A percentile compares a stretch with the other conserved stretches of the same genome.
Conservation (phyloP, 108 stramenopile species). For the Parietichytrium sp. region DNA sequence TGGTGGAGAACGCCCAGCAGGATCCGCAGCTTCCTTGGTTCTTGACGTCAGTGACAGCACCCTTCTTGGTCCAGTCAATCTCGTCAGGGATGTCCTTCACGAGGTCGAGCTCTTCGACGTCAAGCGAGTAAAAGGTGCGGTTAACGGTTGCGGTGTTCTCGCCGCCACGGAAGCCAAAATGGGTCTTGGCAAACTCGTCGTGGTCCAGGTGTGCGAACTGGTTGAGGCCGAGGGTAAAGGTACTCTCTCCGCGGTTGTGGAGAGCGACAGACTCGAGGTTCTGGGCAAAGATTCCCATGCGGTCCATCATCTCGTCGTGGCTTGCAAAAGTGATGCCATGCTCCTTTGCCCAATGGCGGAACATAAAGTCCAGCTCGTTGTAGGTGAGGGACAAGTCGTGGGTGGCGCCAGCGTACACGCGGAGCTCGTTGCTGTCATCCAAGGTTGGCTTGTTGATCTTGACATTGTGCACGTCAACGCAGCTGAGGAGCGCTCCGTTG, state of each 20-base stretch:
- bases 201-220: constrained; percentile 79
- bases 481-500: constrained; percentile 32
- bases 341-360: constrained; percentile 25
- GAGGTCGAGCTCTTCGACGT: neutral
- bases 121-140: constrained; percentile 35
- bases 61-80: constrained; percentile 76
- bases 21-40: constrained; percentile 86
- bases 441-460: constrained; percentile 3
- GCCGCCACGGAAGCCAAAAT: constrained; percentile 60
- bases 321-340: neutral
- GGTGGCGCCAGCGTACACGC: neutral
- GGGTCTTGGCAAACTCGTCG: constrained; percentile 75
- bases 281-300: constrained; percentile 44
- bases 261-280: constrained; percentile 45
- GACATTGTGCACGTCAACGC: neutral
- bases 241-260: constrained; percentile 68
- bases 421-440: neutral
- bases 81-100: constrained; percentile 42
- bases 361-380: constrained; percentile 27
- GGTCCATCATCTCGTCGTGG: neutral
- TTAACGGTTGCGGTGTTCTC: neutral
- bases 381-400: neutral
- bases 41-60: constrained; percentile 81
- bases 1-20: constrained; percentile 93
- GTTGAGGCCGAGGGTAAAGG: constrained; percentile 82